Base-by-base conservation (phyloP, 345 rosid species). In the Alliaria petiolata region DNA sequence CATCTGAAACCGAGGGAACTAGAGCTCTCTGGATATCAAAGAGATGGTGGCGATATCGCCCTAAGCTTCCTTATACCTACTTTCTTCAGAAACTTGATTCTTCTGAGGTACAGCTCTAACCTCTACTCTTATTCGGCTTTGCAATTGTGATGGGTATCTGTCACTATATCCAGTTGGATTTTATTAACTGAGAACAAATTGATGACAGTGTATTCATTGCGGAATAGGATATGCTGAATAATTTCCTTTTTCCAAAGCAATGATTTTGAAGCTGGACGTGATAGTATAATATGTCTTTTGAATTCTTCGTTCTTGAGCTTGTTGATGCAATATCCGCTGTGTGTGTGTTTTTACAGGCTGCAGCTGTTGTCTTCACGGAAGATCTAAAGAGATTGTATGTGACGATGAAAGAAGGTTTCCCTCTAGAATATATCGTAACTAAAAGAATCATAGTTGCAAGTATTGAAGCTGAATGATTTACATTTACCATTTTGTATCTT, bases 11-110 rank as follows among this genome's bases (percentile, higher is more conserved):
- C 20, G 84, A 74, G 57, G 92, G 97, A 80, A 80, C 83, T 13
- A 84, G 93, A 77, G 97, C 92, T 62, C 85, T 87, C 28, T 93
- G 98, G 98, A 93, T 93, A 81, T 83, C 98, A 34, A 93, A 93
- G 82, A 86, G 98, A 83, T 93, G 98, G 98, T 93, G 98, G 98
- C 86, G 83, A 36, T 93, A 93, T 76, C 97, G 93, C 75, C 98
- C 98, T 50, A 89, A 83, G 76, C 84, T 93, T 75, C 96, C 97
- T 28, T 93, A 93, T 61, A 89, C 91, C 46, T 93, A 88, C 80
- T 89, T 93, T 80, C 97, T 93, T 60, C 89, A 93, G 59, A 93
- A 90, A 75, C 93, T 93, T 66, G 98, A 93, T 75, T 73, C 79
- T 56, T 93, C 96, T 20, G 98, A 93, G 90, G 98, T 87, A 81